Percentiles rank a stretch among this genome's conserved stretches.
Conservation (phyloP, 148 eudicot genomes). For the Fagopyrum tataricum region DNA sequence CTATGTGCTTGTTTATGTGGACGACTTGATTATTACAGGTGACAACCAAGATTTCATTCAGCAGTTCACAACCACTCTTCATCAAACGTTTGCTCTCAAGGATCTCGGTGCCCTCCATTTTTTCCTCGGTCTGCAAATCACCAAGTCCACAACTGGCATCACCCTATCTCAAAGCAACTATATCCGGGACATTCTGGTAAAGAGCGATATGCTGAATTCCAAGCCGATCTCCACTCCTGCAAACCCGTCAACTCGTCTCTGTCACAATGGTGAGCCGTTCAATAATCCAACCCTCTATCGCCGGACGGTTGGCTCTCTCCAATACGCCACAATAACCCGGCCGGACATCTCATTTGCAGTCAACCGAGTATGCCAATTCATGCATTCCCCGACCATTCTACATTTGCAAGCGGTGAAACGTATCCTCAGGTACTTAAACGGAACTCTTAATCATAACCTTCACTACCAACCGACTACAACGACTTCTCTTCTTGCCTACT, state of each 20-base stretch:
- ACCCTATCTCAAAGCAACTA: background rate
- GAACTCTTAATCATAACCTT: background rate
- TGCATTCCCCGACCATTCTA: background rate
- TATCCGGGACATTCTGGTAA: background rate
- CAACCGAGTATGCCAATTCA: background rate
- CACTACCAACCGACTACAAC: no score
- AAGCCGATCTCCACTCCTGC: background rate
- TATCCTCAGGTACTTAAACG: background rate
- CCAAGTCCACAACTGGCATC: background rate
- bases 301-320: background rate
- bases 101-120: background rate
- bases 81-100: slow-evolving; percentile 1
- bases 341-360: no score
- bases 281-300: background rate
- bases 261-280: background rate
- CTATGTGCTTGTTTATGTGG: slow-evolving; percentile 1
- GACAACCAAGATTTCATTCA: background rate
- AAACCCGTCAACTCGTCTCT: background rate
- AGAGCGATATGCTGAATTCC: background rate
- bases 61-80: background rate
- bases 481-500: no score
- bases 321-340: background rate
- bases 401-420: background rate
- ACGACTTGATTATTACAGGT: background rate
- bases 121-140: background rate